Base-by-base conservation (phyloP, 805 yeast species). In the Barnettozyma botsteinii region DNA sequence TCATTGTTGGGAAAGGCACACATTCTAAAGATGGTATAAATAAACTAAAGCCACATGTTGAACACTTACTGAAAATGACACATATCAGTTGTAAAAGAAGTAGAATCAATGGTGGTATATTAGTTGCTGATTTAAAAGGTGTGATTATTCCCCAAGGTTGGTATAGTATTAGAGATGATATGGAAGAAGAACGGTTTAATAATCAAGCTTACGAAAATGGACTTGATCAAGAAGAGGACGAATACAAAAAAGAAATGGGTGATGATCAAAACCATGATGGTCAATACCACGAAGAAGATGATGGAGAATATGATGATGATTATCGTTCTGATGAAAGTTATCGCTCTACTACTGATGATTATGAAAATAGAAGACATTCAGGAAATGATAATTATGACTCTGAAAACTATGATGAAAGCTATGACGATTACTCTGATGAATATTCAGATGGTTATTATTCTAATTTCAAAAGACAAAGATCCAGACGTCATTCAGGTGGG, bases 1-100 rank as follows among this genome's bases (percentile, higher is more conserved):
- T 87, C 20, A 88, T 89, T 59, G 96, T 87, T 7, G 98, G 98
- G 7, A 89, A 91, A 61, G 98, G 97, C 7, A 56, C 77, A 30
- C 98, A 89, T 59, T 85, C 95, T 1, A 69, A 72, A 39, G 69
- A 77, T 48, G 94, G 94, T 12, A 74, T 85, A 37, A 88, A 95
- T 33, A 89, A 88, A 60, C 63, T 91, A 50, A 85, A 82, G 59
- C 97, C 97, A 2, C 96, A 96, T 0, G 76, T 88, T 15, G 91
- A 86, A 55, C 71, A 76, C 33, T 62, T 85, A 54, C 86, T 96
- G 60, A 56, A 65, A 23, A 82, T 84, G 50, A 75, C 81, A 29
- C 64, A 74, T 21, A 69, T 89, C 49, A 72, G 62, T 21, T 75
- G 74, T 47, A 69, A 75, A 49, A 67, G 81, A 26, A 89, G 88